Conservation (phyloP, 805 yeast species). For the Saccharomyces jurei region DNA sequence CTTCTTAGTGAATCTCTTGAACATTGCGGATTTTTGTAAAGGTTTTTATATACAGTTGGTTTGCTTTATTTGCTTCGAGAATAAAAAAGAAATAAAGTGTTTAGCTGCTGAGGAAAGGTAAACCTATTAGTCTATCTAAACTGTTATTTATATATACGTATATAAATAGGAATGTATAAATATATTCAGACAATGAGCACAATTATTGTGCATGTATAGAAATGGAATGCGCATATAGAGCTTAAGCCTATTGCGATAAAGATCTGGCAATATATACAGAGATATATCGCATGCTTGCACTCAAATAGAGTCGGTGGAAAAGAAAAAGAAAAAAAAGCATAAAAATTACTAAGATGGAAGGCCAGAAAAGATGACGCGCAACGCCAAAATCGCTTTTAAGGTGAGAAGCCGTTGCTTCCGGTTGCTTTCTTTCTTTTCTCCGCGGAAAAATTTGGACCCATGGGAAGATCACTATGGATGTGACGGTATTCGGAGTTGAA, state of each 20-base stretch:
- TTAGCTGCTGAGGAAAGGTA: background rate
- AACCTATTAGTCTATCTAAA: background rate
- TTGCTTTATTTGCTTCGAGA: background rate
- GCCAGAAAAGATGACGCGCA: background rate
- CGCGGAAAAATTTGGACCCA: background rate
- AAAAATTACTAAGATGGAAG: background rate
- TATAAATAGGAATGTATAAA: background rate
- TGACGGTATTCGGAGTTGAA: background rate
- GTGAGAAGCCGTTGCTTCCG: background rate
- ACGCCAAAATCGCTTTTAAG: background rate
- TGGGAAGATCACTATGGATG: background rate
- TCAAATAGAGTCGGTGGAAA: background rate
- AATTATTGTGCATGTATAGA: background rate
- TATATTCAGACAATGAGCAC: background rate
- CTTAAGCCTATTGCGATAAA: background rate
- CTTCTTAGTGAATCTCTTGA: conserved; percentile 22
- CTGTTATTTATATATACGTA: background rate
- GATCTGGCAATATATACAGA: background rate
- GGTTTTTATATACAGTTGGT: conserved; percentile 7
- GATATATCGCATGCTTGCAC: background rate
- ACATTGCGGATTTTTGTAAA: conserved; percentile 12
- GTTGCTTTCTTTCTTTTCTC: background rate
- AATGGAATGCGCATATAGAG: background rate
- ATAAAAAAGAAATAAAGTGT: background rate
- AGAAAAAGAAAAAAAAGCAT: background rate